phyloP scores from a whole-genome alignment of 352 stramenopile genomes.

The Globisporangium echinulatum region DNA sequence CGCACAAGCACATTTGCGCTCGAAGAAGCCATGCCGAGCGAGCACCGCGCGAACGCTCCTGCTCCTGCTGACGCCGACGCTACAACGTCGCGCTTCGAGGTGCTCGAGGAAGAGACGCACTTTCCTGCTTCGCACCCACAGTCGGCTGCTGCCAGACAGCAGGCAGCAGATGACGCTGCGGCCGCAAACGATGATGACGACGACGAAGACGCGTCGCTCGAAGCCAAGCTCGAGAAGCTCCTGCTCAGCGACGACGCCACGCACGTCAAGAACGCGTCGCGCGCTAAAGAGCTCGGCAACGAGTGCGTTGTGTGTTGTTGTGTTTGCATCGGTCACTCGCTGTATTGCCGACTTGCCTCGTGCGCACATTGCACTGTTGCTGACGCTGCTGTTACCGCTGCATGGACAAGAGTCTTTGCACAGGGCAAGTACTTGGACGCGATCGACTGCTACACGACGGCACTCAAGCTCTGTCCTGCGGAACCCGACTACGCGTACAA shows the following conservation, averaged over 20 bases:
- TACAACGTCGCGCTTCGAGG: conserved; percentile 62
- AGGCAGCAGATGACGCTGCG: conserved; percentile 8
- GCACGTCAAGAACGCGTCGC: conserved; percentile 59
- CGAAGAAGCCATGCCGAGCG: conserved; percentile 2
- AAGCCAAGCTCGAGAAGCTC: conserved; percentile 56
- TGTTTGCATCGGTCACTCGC: not conserved
- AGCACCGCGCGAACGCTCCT: conserved; percentile 1
- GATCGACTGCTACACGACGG: conserved; percentile 81
- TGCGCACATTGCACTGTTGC: not conserved
- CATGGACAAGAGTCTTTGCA: conserved; percentile 46
- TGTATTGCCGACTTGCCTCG: not conserved
- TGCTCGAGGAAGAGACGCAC: conserved; percentile 83
- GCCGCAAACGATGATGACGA: conserved; percentile 7
- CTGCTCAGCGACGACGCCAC: conserved; percentile 36
- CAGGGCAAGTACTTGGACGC: conserved; percentile 68
- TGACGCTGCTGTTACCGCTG: not conserved
- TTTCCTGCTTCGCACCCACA: conserved; percentile 38
- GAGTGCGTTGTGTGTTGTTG: conserved; percentile 28
- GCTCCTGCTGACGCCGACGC: not conserved
- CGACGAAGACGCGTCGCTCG: conserved; percentile 50
- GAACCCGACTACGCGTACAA: conserved; percentile 81
- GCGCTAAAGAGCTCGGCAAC: conserved; percentile 82
- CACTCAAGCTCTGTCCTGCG: conserved; percentile 66
- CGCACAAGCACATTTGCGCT: too few species aligned
- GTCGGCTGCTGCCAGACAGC: conserved; percentile 9